Conservation (phyloP, 1,284 basidiomycete genomes). For the Apiotrichum porosum region DNA sequence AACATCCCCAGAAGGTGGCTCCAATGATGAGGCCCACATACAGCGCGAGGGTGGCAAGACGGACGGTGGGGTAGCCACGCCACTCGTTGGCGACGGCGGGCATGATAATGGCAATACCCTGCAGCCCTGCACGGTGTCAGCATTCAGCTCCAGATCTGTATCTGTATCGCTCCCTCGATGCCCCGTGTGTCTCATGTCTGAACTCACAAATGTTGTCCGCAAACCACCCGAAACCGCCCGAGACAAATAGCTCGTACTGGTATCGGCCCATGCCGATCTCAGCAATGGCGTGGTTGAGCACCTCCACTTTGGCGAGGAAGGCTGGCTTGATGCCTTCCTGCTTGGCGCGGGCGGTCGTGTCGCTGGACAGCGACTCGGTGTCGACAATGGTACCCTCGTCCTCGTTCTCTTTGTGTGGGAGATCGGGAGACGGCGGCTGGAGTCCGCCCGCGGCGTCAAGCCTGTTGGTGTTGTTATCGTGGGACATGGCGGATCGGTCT, state of each 20-base stretch:
- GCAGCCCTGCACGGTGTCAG: slow-evolving; percentile 42
- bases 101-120: slow-evolving; percentile 56
- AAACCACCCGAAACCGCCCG: slow-evolving; percentile 50
- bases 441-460: no score
- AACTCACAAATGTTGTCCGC: slow-evolving; percentile 48
- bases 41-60: slow-evolving; percentile 53
- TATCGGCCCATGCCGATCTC: slow-evolving; percentile 60
- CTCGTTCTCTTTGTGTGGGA: no score
- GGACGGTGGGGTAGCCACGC: slow-evolving; percentile 7
- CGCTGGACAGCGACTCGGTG: slow-evolving; percentile 16
- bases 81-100: slow-evolving; percentile 54
- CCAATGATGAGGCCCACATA: slow-evolving; percentile 59
- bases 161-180: no score
- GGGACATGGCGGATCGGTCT: no score
- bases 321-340: slow-evolving; percentile 28
- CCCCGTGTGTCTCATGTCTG: no score
- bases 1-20: slow-evolving; percentile 55
- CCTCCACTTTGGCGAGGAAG: slow-evolving; percentile 27
- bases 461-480: no score
- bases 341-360: slow-evolving; percentile 15
- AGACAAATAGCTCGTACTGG: slow-evolving; percentile 58
- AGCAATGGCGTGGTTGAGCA: slow-evolving; percentile 35
- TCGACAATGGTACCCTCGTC: no score
- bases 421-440: no score
- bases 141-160: no score